Percentiles rank a stretch among this genome's conserved stretches.
Evolutionary conservation across 2,329 filamentous ascomycete genomes (phyloP).

Genomic region (Alternaria angustiovoidea): DNA sequence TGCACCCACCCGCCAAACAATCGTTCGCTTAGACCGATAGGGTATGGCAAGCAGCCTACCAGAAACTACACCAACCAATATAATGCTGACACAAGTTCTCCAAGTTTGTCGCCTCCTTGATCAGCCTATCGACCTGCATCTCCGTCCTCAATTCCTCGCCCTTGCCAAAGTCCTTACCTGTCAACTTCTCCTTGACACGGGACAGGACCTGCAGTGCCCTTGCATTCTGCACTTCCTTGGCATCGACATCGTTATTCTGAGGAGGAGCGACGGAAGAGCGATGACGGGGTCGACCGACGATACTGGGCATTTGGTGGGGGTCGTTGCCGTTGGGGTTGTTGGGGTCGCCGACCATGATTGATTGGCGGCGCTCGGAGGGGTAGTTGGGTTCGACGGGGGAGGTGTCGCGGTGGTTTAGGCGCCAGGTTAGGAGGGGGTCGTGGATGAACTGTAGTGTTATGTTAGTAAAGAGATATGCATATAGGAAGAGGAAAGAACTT

Average conservation of each 20-base stretch:
- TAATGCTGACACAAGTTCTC: slow-evolving; percentile 99
- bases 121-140: slow-evolving; percentile 90
- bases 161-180: slow-evolving; percentile 88
- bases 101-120: slow-evolving; percentile 93
- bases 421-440: slow-evolving; percentile 98
- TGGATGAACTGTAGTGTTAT: slow-evolving; percentile 80
- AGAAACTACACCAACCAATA: slow-evolving; percentile 99
- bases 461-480: slow-evolving; percentile 13
- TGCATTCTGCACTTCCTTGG: slow-evolving; percentile 86
- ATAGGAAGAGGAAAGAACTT: slow-evolving; percentile 57
- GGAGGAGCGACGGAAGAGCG: slow-evolving; percentile 43
- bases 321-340: slow-evolving; percentile 25
- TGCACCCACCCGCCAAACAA: not conserved
- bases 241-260: slow-evolving; percentile 53
- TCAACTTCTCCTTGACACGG: slow-evolving; percentile 94
- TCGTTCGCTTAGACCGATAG: not conserved
- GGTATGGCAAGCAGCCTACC: slow-evolving; percentile 61
- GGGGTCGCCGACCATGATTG: slow-evolving; percentile 60
- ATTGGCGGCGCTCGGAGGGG: slow-evolving; percentile 67
- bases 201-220: slow-evolving; percentile 89
- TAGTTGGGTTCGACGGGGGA: slow-evolving; percentile 68
- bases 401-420: slow-evolving; percentile 70
- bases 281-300: slow-evolving; percentile 45
- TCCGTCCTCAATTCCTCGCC: slow-evolving; percentile 79
- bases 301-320: slow-evolving; percentile 36